Conservation (phyloP, 768 basidiomycete species). For the Trametes coccinea region DNA sequence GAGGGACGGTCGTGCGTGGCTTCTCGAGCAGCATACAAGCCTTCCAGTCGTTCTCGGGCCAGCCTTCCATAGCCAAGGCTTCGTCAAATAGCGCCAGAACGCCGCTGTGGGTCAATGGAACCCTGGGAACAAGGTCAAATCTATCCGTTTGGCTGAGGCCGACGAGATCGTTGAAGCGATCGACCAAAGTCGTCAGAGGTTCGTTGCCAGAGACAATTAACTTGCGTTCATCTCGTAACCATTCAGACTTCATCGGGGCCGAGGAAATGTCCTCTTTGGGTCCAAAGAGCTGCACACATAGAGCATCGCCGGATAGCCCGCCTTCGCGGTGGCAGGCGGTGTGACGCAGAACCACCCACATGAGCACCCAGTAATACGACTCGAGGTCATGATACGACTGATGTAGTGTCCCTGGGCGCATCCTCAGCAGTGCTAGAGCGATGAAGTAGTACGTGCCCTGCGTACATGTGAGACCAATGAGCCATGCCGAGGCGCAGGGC, state of each 20-base stretch:
- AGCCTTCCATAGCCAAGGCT: not conserved
- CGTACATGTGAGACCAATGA: not conserved
- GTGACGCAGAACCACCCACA: conserved; percentile 13
- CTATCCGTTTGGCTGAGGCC: too few relatives aligned
- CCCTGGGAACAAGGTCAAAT: not conserved
- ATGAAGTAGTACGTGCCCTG: conserved; percentile 6
- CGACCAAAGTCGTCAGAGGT: not conserved
- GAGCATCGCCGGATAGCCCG: not conserved
- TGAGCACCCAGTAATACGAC: conserved; percentile 17
- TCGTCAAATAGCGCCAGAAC: not conserved
- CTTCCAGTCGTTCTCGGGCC: not conserved
- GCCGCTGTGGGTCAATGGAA: not conserved
- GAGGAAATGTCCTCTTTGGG: too few relatives aligned
- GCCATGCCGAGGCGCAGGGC: not conserved
- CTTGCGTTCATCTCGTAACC: not conserved
- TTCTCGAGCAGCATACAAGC: not conserved
- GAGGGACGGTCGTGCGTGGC: not conserved
- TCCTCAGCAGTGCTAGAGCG: not conserved
- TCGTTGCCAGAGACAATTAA: not conserved
- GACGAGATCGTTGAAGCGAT: not conserved
- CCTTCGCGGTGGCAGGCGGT: not conserved
- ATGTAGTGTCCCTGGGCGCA: not conserved
- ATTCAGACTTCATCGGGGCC: not conserved
- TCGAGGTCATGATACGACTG: conserved; percentile 10
- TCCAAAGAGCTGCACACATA: too few relatives aligned